phyloP scores from a whole-genome alignment of 2,329 filamentous ascomycete genomes.

The Neopestalotiopsis sp. region DNA sequence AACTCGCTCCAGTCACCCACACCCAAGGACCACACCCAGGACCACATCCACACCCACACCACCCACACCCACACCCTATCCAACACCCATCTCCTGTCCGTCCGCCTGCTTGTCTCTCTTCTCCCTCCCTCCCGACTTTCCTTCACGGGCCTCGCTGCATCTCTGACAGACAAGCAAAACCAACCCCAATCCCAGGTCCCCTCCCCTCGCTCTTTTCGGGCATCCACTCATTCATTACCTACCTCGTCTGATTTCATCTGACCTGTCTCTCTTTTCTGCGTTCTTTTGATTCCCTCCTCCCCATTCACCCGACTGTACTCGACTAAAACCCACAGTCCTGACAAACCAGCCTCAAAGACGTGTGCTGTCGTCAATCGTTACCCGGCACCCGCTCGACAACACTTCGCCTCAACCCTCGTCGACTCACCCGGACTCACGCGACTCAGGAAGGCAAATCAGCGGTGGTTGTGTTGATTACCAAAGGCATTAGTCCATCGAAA shows the following conservation, averaged over 20 bases:
- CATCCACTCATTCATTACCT: slow-evolving; percentile 23
- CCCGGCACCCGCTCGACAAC: neutral
- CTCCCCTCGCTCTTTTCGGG: slow-evolving; percentile 16
- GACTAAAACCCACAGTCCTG: neutral
- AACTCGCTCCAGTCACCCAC: neutral
- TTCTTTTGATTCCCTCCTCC: slow-evolving; percentile 19
- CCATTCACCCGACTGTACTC: slow-evolving; percentile 3
- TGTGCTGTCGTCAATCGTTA: slow-evolving; percentile 4
- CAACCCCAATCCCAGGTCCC: slow-evolving; percentile 15
- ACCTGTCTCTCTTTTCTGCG: slow-evolving; percentile 20
- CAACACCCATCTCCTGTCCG: slow-evolving; percentile 16
- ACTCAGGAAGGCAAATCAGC: neutral
- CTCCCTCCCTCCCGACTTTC: slow-evolving; percentile 8
- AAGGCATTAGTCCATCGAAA: neutral
- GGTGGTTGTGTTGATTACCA: neutral
- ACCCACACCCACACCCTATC: neutral
- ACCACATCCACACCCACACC: neutral
- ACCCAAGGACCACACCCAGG: neutral
- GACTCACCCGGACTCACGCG: neutral
- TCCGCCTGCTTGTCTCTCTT: slow-evolving; percentile 9
- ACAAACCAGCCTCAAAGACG: neutral
- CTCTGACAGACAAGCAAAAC: slow-evolving; percentile 17
- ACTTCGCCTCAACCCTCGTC: neutral
- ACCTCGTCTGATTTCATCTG: slow-evolving; percentile 23
- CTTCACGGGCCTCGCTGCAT: slow-evolving; percentile 9